phyloP scores from a whole-genome alignment of 2,329 filamentous ascomycete genomes.

The Verticillium alfalfae region DNA sequence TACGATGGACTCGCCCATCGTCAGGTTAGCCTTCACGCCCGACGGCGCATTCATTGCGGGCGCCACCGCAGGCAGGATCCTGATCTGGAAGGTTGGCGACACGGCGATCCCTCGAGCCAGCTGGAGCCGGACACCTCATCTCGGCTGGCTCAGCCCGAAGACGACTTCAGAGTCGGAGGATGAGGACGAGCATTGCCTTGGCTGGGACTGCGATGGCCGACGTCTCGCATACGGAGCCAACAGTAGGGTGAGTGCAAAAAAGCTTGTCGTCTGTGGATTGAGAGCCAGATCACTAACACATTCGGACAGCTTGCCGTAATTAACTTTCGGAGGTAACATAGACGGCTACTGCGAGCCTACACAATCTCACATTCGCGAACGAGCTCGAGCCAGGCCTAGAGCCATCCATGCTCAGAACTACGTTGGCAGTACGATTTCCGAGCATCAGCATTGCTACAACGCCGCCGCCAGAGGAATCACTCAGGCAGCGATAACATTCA shows the following conservation, averaged over 20 bases:
- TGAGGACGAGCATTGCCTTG: conserved; percentile 55
- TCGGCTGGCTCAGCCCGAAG: conserved; percentile 54
- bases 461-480: neutral
- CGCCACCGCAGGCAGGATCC: conserved; percentile 50
- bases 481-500: neutral
- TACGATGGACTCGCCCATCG: conserved; percentile 54
- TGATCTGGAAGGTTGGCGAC: conserved; percentile 62
- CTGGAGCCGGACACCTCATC: conserved; percentile 51
- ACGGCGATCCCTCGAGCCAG: conserved; percentile 52
- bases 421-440: no score
- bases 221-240: conserved; percentile 60
- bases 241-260: conserved; percentile 45
- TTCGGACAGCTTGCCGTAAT: conserved; percentile 41
- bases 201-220: conserved; percentile 57
- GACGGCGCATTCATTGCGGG: conserved; percentile 59
- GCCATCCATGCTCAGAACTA: neutral
- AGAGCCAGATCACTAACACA: neutral
- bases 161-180: conserved; percentile 48
- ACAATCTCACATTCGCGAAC: neutral
- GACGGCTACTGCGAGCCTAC: no score
- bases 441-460: neutral
- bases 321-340: conserved; percentile 36
- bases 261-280: neutral
- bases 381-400: neutral
- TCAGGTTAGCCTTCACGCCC: conserved; percentile 56